Conservation (phyloP, 1,284 basidiomycete genomes). For the Volvariella surrecta region DNA sequence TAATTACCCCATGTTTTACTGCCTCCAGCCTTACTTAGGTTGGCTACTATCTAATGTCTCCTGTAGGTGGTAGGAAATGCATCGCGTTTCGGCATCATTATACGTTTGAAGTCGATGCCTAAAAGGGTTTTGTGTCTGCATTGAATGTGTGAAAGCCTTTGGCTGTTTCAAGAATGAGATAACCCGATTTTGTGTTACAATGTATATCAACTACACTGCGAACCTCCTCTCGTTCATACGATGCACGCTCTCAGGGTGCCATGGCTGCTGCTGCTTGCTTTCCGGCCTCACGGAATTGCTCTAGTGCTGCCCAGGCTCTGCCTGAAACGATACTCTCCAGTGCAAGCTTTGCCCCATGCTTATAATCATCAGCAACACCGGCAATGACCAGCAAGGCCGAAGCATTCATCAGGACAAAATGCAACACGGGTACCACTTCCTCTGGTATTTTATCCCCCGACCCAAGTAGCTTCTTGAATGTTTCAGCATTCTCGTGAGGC, state of each 20-base stretch:
- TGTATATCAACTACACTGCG: constrained; percentile 1
- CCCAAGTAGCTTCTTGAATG: constrained; percentile 50
- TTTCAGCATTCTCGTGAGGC: constrained; percentile 68
- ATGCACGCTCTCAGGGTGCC: background rate
- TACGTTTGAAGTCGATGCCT: too few species aligned
- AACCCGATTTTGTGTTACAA: constrained; percentile 2
- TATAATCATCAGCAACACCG: constrained; percentile 61
- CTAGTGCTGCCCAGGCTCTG: constrained; percentile 67
- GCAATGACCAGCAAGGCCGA: constrained; percentile 78
- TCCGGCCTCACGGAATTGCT: constrained; percentile 30
- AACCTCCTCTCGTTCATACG: constrained; percentile 1
- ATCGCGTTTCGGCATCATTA: background rate
- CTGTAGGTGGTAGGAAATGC: constrained; percentile 10
- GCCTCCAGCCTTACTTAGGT: constrained; percentile 10
- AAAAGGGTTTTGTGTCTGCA: too few species aligned
- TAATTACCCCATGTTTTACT: constrained; percentile 13
- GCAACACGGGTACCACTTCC: constrained; percentile 50
- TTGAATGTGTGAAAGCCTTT: background rate
- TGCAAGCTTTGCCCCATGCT: constrained; percentile 71
- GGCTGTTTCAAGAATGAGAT: too few species aligned
- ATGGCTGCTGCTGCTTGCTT: constrained; percentile 10
- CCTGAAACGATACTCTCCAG: constrained; percentile 66
- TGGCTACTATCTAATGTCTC: constrained; percentile 12
- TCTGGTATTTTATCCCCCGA: constrained; percentile 43
- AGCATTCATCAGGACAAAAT: constrained; percentile 85